Base-by-base conservation (phyloP, 2,329 filamentous ascomycete genomes). In the Periconia sp. region DNA sequence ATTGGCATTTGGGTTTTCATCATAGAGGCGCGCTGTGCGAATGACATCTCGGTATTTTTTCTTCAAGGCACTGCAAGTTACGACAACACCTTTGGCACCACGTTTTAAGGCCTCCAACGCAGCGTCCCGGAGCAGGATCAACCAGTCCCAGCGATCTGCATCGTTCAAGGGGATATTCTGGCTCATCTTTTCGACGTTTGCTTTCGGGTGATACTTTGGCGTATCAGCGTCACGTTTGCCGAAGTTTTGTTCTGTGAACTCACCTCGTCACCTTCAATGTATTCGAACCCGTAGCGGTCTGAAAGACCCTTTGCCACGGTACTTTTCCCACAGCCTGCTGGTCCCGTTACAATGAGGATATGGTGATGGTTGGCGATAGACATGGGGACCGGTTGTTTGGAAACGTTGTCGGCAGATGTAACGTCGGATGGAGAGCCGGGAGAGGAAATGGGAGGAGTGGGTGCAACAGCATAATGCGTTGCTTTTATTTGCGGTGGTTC, bases 111-210 rank as follows among this genome's bases (percentile, higher is more conserved):
- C 62, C 17, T 55, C 59, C 55, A 80, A 63, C 3, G 77, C 73
- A 61, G 77, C 66, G 59, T 80, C 76, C 60, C 79, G 76, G 10
- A 81, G 73, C 7, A 73, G 61, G 50, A 79, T 79, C 17, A 99
- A 86, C 94, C 94, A 99, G 78, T 97, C 93, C 94, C 94, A 97
- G 59, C 94, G 89, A 76, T 99, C 94, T 55, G 87, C 88, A 70
- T 99, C 94, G 52, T 90, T 96, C 35, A 99, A 82, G 2, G 94
- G 92, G 52, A 86, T 87, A 62, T 91, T 91, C 62, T 82, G 82
- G 68, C 84, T 82, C 94, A 99, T 99, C 77, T 97, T 99, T 50
- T 92, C 87, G 33, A 82, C 77, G 54, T 82, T 81, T 11, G 73
- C 67, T 35, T 74, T 71, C 1, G 80, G 79, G 64, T 83, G 80